Evolutionary conservation across 306 rosid species (phyloP).

Genomic region (Cicer yamashitae): DNA sequence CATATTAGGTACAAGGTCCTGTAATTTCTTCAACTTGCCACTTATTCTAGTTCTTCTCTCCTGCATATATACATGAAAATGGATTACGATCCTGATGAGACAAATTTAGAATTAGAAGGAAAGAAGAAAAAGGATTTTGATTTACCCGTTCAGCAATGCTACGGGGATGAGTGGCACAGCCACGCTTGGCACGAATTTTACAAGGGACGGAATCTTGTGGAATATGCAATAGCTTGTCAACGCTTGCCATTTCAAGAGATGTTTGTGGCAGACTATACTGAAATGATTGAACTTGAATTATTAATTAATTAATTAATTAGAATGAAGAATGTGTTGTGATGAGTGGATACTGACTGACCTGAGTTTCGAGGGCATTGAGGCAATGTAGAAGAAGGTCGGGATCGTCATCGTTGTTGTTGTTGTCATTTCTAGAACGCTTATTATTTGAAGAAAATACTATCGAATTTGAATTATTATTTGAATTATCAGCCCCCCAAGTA

Average conservation of each 20-base stretch:
- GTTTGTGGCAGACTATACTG: conserved; percentile 94
- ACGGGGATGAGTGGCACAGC: conserved; percentile 98
- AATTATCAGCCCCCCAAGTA: neutral
- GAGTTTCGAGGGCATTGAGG: conserved; percentile 68
- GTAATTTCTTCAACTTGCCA: conserved; percentile 86
- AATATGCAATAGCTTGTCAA: conserved; percentile 77
- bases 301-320: neutral
- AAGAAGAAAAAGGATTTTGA: too few species aligned
- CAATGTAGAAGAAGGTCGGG: conserved; percentile 64
- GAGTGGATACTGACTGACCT: conserved; percentile 49
- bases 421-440: conserved; percentile 60
- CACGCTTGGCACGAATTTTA: conserved; percentile 98
- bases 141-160: conserved; percentile 94
- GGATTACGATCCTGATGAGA: too few species aligned
- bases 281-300: neutral
- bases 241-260: conserved; percentile 75
- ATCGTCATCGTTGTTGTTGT: neutral
- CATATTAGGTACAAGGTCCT: conserved; percentile 95
- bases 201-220: conserved; percentile 96
- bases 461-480: conserved; percentile 51
- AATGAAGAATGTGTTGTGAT: neutral
- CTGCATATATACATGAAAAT: conserved; percentile 42
- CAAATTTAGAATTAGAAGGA: too few species aligned
- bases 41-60: conserved; percentile 94
- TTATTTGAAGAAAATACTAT: conserved; percentile 63